Percentiles rank a stretch among this genome's conserved stretches.
These are phyloP conservation scores for Solanum chacoense DNA, from an alignment of 305 asterid species.

Conservation along the genomic window DNA sequence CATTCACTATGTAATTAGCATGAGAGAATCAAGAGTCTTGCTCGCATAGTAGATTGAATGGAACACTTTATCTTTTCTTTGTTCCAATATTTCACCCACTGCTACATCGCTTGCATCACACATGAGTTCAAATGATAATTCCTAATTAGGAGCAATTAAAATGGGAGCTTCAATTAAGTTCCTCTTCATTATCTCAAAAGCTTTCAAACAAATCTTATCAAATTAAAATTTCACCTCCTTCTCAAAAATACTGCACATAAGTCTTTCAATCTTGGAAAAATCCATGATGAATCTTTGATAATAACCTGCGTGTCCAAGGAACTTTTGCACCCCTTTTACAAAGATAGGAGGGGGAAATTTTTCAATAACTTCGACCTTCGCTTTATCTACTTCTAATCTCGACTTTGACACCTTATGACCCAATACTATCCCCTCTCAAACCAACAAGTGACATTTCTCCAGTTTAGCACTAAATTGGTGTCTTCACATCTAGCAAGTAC, in stretches of 20 bases:
- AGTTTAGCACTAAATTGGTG: background rate
- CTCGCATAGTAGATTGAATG: background rate
- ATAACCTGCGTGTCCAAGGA: background rate
- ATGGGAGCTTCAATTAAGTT: background rate
- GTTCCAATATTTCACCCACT: background rate
- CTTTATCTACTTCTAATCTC: background rate
- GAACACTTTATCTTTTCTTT: background rate
- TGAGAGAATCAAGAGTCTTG: background rate
- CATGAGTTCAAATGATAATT: background rate
- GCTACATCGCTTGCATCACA: background rate
- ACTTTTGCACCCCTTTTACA: background rate
- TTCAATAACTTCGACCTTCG: background rate
- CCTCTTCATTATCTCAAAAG: no score
- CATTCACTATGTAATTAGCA: background rate
- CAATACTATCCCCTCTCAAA: background rate
- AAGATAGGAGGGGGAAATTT: background rate
- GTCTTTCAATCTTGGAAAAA: no score
- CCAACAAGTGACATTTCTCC: background rate
- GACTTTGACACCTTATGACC: background rate
- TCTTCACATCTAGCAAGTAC: background rate
- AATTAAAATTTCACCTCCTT: background rate
- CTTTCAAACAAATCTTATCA: background rate
- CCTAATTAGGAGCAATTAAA: background rate
- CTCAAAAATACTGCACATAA: background rate
- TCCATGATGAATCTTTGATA: background rate